Base-by-base conservation (phyloP, 257 asterid species). In the Parsonsia alboflavescens region DNA sequence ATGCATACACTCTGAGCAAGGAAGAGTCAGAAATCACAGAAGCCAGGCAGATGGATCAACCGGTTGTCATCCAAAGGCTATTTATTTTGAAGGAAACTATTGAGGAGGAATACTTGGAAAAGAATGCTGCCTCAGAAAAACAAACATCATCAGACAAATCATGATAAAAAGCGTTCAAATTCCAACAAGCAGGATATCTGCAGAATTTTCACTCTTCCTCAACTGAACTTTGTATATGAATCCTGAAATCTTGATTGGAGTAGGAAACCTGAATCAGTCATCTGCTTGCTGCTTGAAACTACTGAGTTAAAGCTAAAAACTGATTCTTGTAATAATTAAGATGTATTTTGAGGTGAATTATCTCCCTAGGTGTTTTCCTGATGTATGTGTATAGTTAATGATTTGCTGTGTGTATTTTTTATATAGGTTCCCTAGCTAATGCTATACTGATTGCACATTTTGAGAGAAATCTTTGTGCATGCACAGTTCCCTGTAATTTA, bases 1-100 rank as follows among this genome's bases (percentile, higher is more conserved):
- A 93, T 39, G 98, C 98, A 16, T 91, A 93, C 88, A 81, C 89
- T 77, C 88, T 93, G 41, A 88, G 83, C 59, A 80, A 83, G 88
- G 97, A 91, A 83, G 98, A 93, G 75, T 91, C 87, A 30, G 98
- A 93, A 71, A 88, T 90, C 39, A 86, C 91, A 82, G 97, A 93
- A 86, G 98, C 98, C 36, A 88, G 76, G 85, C 87, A 90, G 81
- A 77, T 93, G 88, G 87, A 79, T 82, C 88, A 85, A 81, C 98
- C 97, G 24, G 78, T 91, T 4, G 97, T 93, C 69, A 90, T 93
- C 64, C 97, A 93, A 85, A 89, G 98, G 73, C 97, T 93, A 33
- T 87, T 82, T 85, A 86, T 93, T 78, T 90, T 93, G 13, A 88
- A 91, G 85, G 96, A 91, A 76, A 91, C 92, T 50, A 84, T 93